These are phyloP conservation scores for Russula emetica DNA, from an alignment of 768 basidiomycete species.

Conservation along the genomic window DNA sequence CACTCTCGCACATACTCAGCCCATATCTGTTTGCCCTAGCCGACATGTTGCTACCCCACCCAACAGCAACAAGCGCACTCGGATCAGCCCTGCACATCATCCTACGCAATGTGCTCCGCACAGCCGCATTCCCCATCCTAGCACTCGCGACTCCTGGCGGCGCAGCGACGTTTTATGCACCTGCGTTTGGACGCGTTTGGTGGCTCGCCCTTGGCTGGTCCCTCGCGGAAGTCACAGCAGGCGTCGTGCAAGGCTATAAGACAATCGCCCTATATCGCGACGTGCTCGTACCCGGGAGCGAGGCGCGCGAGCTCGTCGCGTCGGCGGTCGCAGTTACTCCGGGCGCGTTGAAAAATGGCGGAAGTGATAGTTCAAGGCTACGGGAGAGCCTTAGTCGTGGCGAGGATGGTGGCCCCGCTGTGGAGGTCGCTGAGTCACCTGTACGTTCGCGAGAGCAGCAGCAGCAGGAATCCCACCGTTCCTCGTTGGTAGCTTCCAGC, in stretches of 20 bases:
- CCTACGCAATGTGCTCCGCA: constrained; percentile 51
- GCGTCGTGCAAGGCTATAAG: constrained; percentile 67
- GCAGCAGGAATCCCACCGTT: neutral
- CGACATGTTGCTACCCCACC: constrained; percentile 33
- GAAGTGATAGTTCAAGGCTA: constrained; percentile 20
- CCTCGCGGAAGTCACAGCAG: constrained; percentile 58
- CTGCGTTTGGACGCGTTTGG: constrained; percentile 66
- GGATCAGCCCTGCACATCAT: constrained; percentile 46
- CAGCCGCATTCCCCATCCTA: constrained; percentile 51
- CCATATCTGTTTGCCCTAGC: constrained; percentile 43
- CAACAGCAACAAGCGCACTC: constrained; percentile 37
- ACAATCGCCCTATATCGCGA: constrained; percentile 63
- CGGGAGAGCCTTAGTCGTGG: constrained; percentile 21
- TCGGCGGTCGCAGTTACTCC: constrained; percentile 25
- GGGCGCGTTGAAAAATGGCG: constrained; percentile 22
- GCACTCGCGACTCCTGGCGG: constrained; percentile 45
- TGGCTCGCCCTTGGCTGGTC: constrained; percentile 78
- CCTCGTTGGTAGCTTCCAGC: too few species aligned
- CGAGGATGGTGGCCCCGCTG: neutral
- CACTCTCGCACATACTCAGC: constrained; percentile 51
- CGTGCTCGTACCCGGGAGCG: constrained; percentile 50
- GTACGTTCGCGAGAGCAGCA: neutral
- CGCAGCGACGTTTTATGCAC: constrained; percentile 50
- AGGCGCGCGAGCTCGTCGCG: constrained; percentile 40
- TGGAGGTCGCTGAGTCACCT: constrained; percentile 3